Evolutionary conservation across 2,329 filamentous ascomycete species (phyloP).

Genomic region (Simplicillium sp.): DNA sequence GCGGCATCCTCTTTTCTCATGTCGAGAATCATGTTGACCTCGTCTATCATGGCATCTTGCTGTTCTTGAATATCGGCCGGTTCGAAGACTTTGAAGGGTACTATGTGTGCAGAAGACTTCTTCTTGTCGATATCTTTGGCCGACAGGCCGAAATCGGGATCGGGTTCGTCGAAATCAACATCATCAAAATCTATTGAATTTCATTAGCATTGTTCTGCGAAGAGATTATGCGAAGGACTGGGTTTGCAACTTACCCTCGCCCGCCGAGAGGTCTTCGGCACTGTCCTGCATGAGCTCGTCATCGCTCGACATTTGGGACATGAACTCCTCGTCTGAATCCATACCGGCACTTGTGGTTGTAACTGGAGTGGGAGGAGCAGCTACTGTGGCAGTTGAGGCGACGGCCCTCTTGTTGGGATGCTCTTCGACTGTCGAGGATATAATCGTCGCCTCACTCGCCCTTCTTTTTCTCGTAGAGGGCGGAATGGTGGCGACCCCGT

Average conservation of each 20-base stretch:
- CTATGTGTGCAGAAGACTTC: constrained; percentile 67
- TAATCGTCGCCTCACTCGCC: constrained; percentile 55
- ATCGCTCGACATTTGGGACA: constrained; percentile 70
- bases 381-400: constrained; percentile 38
- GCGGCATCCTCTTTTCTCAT: constrained; percentile 83
- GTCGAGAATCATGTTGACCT: constrained; percentile 86
- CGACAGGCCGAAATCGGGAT: constrained; percentile 41
- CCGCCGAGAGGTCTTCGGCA: constrained; percentile 56
- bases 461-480: constrained; percentile 51
- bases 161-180: constrained; percentile 48
- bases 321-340: constrained; percentile 94
- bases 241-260: constrained; percentile 33
- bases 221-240: background rate
- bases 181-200: constrained; percentile 40
- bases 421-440: constrained; percentile 31
- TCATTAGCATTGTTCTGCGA: too few relatives aligned
- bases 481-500: constrained; percentile 43
- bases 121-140: constrained; percentile 59
- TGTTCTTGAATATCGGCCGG: constrained; percentile 75
- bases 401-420: constrained; percentile 44
- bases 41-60: constrained; percentile 77
- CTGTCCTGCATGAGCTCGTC: constrained; percentile 68
- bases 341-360: constrained; percentile 54
- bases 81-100: constrained; percentile 73
- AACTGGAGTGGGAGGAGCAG: constrained; percentile 45